Base-by-base conservation (phyloP, 202 grass and related monocot genomes). In the Carex sylvatica region DNA sequence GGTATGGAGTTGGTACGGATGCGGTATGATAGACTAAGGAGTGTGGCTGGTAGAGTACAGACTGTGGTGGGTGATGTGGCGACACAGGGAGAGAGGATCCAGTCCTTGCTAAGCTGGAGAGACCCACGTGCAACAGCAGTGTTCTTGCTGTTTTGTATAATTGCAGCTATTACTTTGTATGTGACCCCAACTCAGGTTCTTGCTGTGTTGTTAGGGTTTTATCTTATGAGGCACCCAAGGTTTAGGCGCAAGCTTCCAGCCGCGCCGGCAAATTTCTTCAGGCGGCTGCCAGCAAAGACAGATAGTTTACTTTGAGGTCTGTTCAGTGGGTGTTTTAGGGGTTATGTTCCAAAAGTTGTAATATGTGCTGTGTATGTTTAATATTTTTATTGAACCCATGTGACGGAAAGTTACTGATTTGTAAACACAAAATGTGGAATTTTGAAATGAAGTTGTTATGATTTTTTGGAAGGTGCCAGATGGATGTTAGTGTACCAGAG, bases 11-110 rank as follows among this genome's bases (percentile, higher is more conserved):
- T 84, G 18, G 18, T 95, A 55, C 86, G 86, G 70, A 90, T 76
- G 89, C 89, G 93, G 73, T 99, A 99, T 74, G 96, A 95, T 63
- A 93, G 91, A 78, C 85, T 99, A 68, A 86, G 92, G 1, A 72
- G 79, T 11, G 73, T 93, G 31, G 96, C 91, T 2, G 89, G 89
- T 35, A 87, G 80, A 12, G 88, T 98, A 70, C 90, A 94, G 80
- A 90, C 88, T 4, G 86, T 91, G 2, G 86, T 95, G 54, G 96
- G 96, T 23, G 91, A 99, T 40, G 80, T 99, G 0, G 96, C 96
- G 10, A 91, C 96, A 71, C 96, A 98, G 44, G 96, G 92, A n/a
- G 96, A 98, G 91, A 90, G 96, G 22, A 51, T 95, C 13, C 92
- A 98, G 71, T 76, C 85, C n/a, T 80, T 98, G 84, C 84, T 98